Evolutionary conservation across 2,329 filamentous ascomycete genomes (phyloP).

Genomic region (Trichoderma koningiopsis): DNA sequence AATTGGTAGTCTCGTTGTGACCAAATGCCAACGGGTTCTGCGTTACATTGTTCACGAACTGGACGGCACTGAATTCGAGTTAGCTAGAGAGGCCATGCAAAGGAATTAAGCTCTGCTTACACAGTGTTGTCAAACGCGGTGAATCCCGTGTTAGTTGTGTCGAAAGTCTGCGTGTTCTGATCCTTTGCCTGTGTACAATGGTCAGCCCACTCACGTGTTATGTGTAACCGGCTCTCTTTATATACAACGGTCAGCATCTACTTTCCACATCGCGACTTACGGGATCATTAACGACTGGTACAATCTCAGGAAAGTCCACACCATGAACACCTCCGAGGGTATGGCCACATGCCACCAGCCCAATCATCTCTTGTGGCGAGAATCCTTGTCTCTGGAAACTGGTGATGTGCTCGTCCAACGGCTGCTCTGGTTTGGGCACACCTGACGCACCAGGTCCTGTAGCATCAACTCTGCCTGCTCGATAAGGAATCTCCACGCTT

Average conservation of each 20-base stretch:
- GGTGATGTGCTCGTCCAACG: conserved; percentile 21
- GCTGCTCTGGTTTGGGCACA: conserved; percentile 26
- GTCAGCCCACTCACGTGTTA: neutral
- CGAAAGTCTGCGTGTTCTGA: conserved; percentile 27
- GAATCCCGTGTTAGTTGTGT: conserved; percentile 21
- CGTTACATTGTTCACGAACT: conserved; percentile 30
- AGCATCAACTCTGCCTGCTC: conserved; percentile 24
- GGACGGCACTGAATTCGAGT: conserved; percentile 27
- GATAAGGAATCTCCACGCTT: conserved; percentile 11
- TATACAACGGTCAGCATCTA: neutral
- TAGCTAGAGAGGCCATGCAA: neutral
- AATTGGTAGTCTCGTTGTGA: conserved; percentile 31
- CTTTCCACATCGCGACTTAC: neutral
- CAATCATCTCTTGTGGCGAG: conserved; percentile 33
- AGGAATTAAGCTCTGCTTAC: neutral
- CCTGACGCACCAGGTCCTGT: conserved; percentile 25
- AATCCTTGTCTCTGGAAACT: conserved; percentile 30
- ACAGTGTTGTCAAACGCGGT: conserved; percentile 31
- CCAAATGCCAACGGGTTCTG: conserved; percentile 32
- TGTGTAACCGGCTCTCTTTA: too few species aligned
- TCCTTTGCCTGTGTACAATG: conserved; percentile 8
- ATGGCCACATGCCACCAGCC: conserved; percentile 34
- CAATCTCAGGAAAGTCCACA: conserved; percentile 33
- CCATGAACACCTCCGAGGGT: conserved; percentile 34
- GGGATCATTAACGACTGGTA: conserved; percentile 24